Evolutionary conservation across 352 stramenopile species (phyloP).

Genomic region (Phytophthora sansomeana): DNA sequence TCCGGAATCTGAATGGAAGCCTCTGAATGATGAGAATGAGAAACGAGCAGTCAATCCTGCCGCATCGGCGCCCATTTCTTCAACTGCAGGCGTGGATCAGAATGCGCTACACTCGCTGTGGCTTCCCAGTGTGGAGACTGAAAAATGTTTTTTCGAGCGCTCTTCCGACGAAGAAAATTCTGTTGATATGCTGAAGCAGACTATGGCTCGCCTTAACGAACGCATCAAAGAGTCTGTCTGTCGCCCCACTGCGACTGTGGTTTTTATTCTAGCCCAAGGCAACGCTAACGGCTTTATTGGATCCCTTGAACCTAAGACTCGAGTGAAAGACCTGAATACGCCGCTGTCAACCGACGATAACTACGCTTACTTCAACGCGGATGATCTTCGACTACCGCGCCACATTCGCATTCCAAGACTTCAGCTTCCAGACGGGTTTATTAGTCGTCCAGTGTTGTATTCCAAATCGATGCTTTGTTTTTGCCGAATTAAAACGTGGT

Average conservation of each 20-base stretch:
- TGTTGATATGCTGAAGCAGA: conserved; percentile 38
- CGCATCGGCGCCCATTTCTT: conserved; percentile 30
- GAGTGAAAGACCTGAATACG: conserved; percentile 37
- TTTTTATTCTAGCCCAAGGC: conserved; percentile 71
- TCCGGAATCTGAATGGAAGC: conserved; percentile 66
- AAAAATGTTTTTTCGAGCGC: conserved; percentile 42
- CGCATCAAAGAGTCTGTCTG: conserved; percentile 36
- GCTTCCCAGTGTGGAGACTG: conserved; percentile 49
- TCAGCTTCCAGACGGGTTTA: conserved; percentile 77
- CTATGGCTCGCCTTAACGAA: conserved; percentile 38
- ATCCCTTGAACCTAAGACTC: conserved; percentile 63
- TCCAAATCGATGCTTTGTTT: conserved; percentile 80
- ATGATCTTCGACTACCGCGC: conserved; percentile 70
- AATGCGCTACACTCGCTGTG: conserved; percentile 56
- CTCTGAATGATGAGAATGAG: conserved; percentile 37
- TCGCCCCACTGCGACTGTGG: conserved; percentile 73
- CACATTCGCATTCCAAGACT: conserved; percentile 76
- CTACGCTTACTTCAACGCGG: conserved; percentile 78
- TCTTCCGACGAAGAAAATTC: conserved; percentile 20
- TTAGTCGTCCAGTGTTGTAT: conserved; percentile 62
- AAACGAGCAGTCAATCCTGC: not conserved
- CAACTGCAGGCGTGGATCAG: conserved; percentile 37
- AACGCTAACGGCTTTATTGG: conserved; percentile 71
- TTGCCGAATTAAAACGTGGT: conserved; percentile 74
- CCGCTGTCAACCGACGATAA: conserved; percentile 58